Conservation (phyloP, 176 grass and related monocot species). For the Raddia distichophylla region DNA sequence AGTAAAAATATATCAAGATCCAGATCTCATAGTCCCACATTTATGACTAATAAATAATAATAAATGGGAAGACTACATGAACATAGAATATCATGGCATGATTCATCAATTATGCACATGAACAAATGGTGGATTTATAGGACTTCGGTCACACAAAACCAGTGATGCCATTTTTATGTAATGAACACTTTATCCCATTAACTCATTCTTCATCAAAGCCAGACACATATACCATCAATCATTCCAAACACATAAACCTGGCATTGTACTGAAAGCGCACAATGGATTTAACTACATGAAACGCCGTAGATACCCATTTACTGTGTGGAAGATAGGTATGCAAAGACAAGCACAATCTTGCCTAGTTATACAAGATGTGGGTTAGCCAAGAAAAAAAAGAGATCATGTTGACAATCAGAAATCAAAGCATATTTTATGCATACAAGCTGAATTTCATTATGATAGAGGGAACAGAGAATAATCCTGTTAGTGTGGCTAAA, state of each 20-base stretch:
- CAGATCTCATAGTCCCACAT: not conserved
- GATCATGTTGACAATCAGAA: conserved; percentile 16
- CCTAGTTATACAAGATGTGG: conserved; percentile 2
- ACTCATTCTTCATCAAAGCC: not conserved
- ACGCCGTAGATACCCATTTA: not conserved
- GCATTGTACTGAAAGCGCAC: conserved; percentile 4
- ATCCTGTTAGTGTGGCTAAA: not conserved
- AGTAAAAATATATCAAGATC: conserved; percentile 33
- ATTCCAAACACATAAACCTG: not conserved
- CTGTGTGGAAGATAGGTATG: conserved; percentile 22
- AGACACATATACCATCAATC: conserved; percentile 13
- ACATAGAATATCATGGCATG: conserved; percentile 22
- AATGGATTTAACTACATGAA: conserved; percentile 29
- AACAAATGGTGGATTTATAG: conserved; percentile 7
- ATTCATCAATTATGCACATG: conserved; percentile 12
- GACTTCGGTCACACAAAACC: conserved; percentile 11
- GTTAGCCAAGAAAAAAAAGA: not conserved
- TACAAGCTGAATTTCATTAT: conserved; percentile 19
- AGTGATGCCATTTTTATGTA: conserved; percentile 13
- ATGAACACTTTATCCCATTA: conserved; percentile 9
- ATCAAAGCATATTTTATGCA: conserved; percentile 29
- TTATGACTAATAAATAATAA: conserved; percentile 15
- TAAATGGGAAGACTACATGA: conserved; percentile 4
- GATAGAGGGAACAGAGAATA: conserved; percentile 9
- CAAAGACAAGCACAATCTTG: not conserved